A percentile compares a stretch with the other conserved stretches of the same genome.
These are phyloP conservation scores for Yamadazyma atlantica DNA, from an alignment of 1,139 yeast species.

Conservation along the genomic window DNA sequence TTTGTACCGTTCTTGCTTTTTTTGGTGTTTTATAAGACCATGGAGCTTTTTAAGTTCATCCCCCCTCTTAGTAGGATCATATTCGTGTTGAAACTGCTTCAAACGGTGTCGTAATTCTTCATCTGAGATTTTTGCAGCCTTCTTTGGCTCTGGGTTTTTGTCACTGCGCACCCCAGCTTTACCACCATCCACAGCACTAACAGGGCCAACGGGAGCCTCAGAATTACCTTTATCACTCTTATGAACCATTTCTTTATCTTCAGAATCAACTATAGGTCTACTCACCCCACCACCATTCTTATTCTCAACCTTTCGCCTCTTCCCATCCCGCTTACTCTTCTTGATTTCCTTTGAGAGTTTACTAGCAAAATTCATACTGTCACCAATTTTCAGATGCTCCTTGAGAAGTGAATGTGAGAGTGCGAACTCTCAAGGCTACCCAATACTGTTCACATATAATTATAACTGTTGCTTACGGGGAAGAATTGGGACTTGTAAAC, in stretches of 20 bases:
- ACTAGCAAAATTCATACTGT: constrained; percentile 1
- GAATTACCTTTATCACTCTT: background rate
- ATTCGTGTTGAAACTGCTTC: too few relatives aligned
- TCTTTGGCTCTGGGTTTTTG: too few relatives aligned
- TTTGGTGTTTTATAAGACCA: too few relatives aligned
- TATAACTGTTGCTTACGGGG: too few relatives aligned
- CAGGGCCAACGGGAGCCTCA: background rate
- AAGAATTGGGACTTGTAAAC: too few relatives aligned
- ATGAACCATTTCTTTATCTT: too few relatives aligned
- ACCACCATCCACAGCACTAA: background rate
- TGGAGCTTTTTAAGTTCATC: too few relatives aligned
- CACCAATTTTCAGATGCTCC: constrained; percentile 8
- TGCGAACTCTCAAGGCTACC: background rate
- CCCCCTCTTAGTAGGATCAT: too few relatives aligned
- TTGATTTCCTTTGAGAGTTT: constrained; percentile 1
- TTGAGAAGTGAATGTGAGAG: background rate
- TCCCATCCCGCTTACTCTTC: background rate
- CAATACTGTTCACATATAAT: background rate
- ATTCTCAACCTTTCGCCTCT: background rate
- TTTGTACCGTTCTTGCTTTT: constrained; percentile 11
- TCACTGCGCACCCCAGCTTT: background rate
- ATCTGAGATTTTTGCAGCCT: too few relatives aligned
- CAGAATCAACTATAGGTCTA: background rate
- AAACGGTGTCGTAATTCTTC: too few relatives aligned
- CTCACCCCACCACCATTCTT: background rate